Evolutionary conservation across 2,329 filamentous ascomycete genomes (phyloP).

Genomic region (Pseudogymnoascus sp.): DNA sequence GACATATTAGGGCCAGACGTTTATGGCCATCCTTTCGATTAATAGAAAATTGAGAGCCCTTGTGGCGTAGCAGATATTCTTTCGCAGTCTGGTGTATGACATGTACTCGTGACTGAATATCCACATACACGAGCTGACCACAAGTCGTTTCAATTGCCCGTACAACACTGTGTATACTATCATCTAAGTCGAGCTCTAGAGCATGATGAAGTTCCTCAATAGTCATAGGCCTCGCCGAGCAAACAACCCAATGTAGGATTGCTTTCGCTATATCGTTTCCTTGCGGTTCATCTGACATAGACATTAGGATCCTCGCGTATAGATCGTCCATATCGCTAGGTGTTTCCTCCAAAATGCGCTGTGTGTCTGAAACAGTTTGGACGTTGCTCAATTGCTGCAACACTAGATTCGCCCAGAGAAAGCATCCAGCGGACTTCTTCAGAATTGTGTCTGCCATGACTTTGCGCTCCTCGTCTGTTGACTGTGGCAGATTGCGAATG

Average conservation of each 20-base stretch:
- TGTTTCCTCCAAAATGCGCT: slow-evolving; percentile 19
- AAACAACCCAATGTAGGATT: slow-evolving; percentile 33
- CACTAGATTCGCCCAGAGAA: slow-evolving; percentile 30
- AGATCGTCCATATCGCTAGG: slow-evolving; percentile 28
- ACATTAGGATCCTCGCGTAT: slow-evolving; percentile 30
- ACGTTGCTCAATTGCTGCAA: slow-evolving; percentile 27
- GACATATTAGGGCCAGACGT: background rate
- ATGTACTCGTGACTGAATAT: slow-evolving; percentile 29
- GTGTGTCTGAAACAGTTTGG: slow-evolving; percentile 13
- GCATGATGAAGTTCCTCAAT: slow-evolving; percentile 30
- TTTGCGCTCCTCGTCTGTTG: slow-evolving; percentile 1
- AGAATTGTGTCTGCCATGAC: slow-evolving; percentile 21
- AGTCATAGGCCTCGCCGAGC: slow-evolving; percentile 29
- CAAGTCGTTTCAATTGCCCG: slow-evolving; percentile 27
- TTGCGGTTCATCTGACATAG: slow-evolving; percentile 24
- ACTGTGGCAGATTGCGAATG: background rate
- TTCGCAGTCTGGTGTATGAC: slow-evolving; percentile 16
- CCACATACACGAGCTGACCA: slow-evolving; percentile 33
- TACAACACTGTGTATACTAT: slow-evolving; percentile 25
- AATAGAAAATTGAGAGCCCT: background rate
- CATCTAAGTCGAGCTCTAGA: slow-evolving; percentile 30
- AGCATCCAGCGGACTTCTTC: slow-evolving; percentile 27
- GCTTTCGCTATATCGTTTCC: slow-evolving; percentile 30
- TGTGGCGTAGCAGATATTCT: slow-evolving; percentile 24
- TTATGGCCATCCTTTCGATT: background rate